These are phyloP conservation scores for Cercospora janseana DNA, from an alignment of 2,329 filamentous ascomycete species.

Conservation along the genomic window DNA sequence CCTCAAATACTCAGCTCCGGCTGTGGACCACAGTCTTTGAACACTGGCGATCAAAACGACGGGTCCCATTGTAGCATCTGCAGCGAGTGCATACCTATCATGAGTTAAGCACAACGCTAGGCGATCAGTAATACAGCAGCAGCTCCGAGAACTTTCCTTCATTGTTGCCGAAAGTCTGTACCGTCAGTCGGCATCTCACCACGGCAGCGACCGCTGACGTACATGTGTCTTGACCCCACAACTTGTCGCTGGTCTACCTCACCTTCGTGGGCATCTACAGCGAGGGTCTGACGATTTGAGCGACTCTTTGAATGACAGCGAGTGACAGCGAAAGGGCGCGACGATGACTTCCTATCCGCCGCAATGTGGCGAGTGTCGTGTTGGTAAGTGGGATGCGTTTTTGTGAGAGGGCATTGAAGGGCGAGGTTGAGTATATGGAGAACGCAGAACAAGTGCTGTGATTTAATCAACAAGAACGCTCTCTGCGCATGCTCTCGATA, in stretches of 20 bases:
- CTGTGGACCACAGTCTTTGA: too few relatives aligned
- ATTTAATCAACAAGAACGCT: too few relatives aligned
- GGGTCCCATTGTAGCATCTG: too few relatives aligned
- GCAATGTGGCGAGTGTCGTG: constrained; percentile 19
- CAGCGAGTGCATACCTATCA: too few relatives aligned
- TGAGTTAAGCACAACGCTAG: too few relatives aligned
- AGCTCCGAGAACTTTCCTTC: too few relatives aligned
- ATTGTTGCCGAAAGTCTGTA: too few relatives aligned
- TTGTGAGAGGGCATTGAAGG: too few relatives aligned
- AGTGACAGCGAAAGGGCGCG: not conserved
- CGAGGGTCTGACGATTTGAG: not conserved
- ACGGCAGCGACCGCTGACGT: constrained; percentile 6
- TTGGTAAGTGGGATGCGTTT: constrained; percentile 14
- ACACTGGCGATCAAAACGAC: too few relatives aligned
- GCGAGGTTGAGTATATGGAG: too few relatives aligned
- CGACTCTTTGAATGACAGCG: not conserved
- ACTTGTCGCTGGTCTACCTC: not conserved
- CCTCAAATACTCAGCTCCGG: too few relatives aligned
- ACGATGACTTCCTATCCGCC: constrained; percentile 1
- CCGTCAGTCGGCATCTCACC: not conserved
- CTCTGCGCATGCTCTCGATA: not conserved
- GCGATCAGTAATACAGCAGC: not conserved
- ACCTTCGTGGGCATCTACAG: not conserved
- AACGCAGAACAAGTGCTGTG: too few relatives aligned
- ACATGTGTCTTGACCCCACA: not conserved